Base-by-base conservation (phyloP, 2,329 filamentous ascomycete species). In the Diaporthe ampelina region DNA sequence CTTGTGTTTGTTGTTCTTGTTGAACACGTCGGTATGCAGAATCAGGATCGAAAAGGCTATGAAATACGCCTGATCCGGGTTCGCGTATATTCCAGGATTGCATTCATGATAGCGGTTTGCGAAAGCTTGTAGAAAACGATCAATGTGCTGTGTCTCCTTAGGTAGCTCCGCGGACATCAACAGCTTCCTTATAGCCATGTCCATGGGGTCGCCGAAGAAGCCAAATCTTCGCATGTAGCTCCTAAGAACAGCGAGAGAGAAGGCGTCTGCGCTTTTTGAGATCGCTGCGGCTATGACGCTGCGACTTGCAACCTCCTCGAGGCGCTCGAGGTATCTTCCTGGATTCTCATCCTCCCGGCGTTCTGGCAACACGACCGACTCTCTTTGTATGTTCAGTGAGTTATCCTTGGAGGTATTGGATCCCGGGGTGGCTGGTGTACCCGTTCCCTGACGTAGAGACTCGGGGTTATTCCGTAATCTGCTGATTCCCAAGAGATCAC, bases 1-100 rank as follows among this genome's bases (percentile, higher is more conserved):
- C 84, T 99, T 99, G 83, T 97, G 91, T 85, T 98, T 98, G 86
- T 98, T 98, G 86, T 98, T 99, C 84, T 97, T 98, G 87, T 99
- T 99, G 90, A 98, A 98, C n/a, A 97, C 94, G 81, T 99, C 97
- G 0, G 97, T 98, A 79, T 99, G 97, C 45, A 99, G 87, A 78
- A 99, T 98, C 75, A 99, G 90, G 73, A 99, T 91, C 2, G 96
- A 98, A 81, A 99, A 99, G 21, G 96, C 95, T 77, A 98, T 96
- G 80, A 98, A 98, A 82, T 98, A 98, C n/a, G 97, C 95, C 84
- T 98, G 95, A 80, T 98, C 97, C 79, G 95, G 91, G 45, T 92
- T 93, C 32, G 93, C 90, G 83, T 97, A 99, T 75, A 99, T 97
- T 52, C 97, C 96, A 3, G 97, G 97, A 79, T 99, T 99, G 84